phyloP scores from a whole-genome alignment of 176 grass and related monocot genomes.

The Phragmites australis region DNA sequence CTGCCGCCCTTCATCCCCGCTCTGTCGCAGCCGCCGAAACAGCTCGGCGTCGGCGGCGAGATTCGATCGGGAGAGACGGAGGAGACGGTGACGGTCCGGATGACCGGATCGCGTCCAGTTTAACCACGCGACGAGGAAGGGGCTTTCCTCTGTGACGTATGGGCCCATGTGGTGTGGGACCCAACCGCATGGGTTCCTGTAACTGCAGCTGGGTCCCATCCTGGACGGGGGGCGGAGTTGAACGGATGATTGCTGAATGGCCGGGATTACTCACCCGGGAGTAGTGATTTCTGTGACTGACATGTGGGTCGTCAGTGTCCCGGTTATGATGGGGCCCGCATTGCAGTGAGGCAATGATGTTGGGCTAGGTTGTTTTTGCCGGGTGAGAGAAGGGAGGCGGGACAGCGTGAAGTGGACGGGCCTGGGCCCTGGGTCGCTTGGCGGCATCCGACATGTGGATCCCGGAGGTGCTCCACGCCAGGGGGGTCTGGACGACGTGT shows the following conservation, averaged over 20 bases:
- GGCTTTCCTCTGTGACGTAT: not conserved
- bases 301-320: fast-evolving
- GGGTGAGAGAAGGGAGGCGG: not conserved
- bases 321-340: fast-evolving
- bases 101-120: not conserved
- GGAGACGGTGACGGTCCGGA: not conserved
- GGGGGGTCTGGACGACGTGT: not conserved
- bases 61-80: not conserved
- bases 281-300: not conserved
- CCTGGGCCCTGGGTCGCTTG: not conserved
- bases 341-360: not conserved
- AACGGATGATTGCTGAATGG: not conserved
- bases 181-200: not conserved
- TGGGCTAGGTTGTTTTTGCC: not conserved
- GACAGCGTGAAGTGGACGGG: not conserved
- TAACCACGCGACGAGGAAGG: not conserved
- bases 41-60: not conserved
- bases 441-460: not conserved
- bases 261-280: not conserved
- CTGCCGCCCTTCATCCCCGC: conserved; percentile 38
- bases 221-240: not conserved
- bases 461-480: not conserved
- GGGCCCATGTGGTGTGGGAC: not conserved
- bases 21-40: not conserved
- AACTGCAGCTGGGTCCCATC: not conserved